These are phyloP conservation scores for Penicillium ochrochloron DNA, from an alignment of 495 filamentous ascomycete genomes.

Conservation along the genomic window DNA sequence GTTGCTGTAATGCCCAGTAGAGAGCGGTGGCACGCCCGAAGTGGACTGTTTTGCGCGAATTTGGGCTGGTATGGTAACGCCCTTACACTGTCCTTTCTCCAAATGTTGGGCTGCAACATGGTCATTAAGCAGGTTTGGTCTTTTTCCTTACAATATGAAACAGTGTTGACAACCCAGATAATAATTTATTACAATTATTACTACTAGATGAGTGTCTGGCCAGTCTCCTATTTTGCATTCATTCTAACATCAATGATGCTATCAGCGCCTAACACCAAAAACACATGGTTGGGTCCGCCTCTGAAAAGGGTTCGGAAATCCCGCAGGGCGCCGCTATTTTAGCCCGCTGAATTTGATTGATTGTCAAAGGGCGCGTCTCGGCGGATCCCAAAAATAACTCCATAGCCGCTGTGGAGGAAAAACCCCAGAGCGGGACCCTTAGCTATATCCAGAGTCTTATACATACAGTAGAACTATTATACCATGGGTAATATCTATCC, in stretches of 20 bases:
- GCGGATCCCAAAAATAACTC: slow-evolving; percentile 12
- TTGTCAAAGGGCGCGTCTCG: slow-evolving; percentile 9
- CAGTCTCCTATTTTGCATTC: no score
- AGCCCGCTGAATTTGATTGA: not conserved
- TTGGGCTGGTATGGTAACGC: slow-evolving; percentile 20
- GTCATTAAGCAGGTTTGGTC: not conserved
- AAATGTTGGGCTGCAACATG: slow-evolving; percentile 27
- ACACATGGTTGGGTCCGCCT: not conserved
- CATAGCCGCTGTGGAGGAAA: slow-evolving; percentile 7
- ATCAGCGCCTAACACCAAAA: not conserved
- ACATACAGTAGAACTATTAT: not conserved
- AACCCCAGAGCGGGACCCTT: not conserved
- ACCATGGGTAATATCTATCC: not conserved
- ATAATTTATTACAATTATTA: no score
- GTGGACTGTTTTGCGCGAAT: slow-evolving; percentile 18
- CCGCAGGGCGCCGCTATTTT: slow-evolving; percentile 3
- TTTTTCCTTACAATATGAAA: not conserved
- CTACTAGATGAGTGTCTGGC: not conserved
- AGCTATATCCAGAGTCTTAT: not conserved
- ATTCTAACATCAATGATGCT: not conserved
- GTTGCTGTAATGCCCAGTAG: not conserved
- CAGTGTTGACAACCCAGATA: not conserved
- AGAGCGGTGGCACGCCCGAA: slow-evolving; percentile 1
- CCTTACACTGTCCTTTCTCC: slow-evolving; percentile 7
- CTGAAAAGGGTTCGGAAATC: slow-evolving; percentile 5